Evolutionary conservation across 2,329 filamentous ascomycete species (phyloP), one percentile per base, ranked within the genome.

Genomic region (Scorias spongiosa): DNA sequence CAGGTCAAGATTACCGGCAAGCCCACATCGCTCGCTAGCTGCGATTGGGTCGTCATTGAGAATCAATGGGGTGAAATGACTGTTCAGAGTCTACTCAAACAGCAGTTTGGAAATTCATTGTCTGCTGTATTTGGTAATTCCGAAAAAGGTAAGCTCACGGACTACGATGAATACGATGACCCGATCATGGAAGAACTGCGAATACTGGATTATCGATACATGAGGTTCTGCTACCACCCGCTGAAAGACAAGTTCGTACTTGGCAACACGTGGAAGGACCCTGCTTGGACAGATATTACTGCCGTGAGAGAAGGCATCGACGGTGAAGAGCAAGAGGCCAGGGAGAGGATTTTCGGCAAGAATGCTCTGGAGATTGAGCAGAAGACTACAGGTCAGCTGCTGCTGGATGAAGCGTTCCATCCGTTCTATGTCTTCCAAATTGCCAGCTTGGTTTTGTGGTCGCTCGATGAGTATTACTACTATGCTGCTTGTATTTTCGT

Each of bases 351-450:
- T 5, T 98, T 98, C 63, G 89, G 89, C 32, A 74, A 73, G 45
- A 98, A 98, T 55, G 64, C 86, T 46, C 94, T 98, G 52, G 84
- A 95, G 49, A 93, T 98, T 52, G 78, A 93, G 55, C 81, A 95
- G 57, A 98, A 95, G 65, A 80, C 84, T 1, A 74, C 81, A 12
- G 72, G 77, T 1, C 84, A 93, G 57, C 75, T 98, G 40, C 71
- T 98, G 11, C 71, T 94, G 15, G 89, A 98, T 54, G 91, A 98
- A 76, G 87, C 85, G 15, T 87, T 98, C 56, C 91, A 98, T 59
- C 93, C 91, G 0, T 98, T 98, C 61, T 98, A 98, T 61, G 82
- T 98, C 44, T 98, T 98, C 59, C 91, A 98, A 64, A 81, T 96
- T 55, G 89, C 88, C 40, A 96, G 91, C 68, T 69, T 98, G 51